Evolutionary conservation across 352 stramenopile genomes (phyloP).

Genomic region (Phytophthora uliginosa): DNA sequence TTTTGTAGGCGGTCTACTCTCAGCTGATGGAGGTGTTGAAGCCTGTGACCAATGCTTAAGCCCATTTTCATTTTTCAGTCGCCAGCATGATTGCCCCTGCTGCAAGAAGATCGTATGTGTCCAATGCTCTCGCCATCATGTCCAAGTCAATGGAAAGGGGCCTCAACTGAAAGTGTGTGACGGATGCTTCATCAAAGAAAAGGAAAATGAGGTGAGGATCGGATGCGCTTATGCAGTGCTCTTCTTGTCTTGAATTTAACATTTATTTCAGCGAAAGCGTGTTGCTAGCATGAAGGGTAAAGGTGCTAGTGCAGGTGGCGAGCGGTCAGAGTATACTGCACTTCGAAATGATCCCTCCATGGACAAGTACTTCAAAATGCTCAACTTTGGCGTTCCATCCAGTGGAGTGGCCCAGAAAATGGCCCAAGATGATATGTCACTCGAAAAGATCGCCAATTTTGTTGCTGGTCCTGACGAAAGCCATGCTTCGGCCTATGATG

Average conservation of each 20-base stretch:
- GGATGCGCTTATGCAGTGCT: neutral
- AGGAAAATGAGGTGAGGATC: constrained; percentile 61
- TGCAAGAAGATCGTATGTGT: constrained; percentile 70
- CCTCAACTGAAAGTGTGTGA: constrained; percentile 72
- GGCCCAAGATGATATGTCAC: constrained; percentile 75
- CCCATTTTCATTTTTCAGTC: constrained; percentile 82
- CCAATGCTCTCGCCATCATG: constrained; percentile 65
- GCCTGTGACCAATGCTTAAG: constrained; percentile 66
- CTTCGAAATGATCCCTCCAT: constrained; percentile 69
- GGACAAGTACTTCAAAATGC: constrained; percentile 91
- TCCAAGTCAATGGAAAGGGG: constrained; percentile 51
- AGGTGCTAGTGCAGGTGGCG: constrained; percentile 15
- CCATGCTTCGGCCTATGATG: neutral
- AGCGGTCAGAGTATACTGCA: constrained; percentile 64
- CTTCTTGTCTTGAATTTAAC: constrained; percentile 18
- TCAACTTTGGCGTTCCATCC: constrained; percentile 75
- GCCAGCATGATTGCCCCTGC: constrained; percentile 58
- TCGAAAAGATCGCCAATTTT: constrained; percentile 73
- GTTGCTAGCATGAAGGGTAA: constrained; percentile 33
- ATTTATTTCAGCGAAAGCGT: constrained; percentile 47
- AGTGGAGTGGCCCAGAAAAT: constrained; percentile 86
- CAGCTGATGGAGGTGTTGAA: constrained; percentile 41
- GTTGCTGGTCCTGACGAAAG: constrained; percentile 52
- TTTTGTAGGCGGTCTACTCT: constrained; percentile 64
- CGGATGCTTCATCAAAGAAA: constrained; percentile 80